Conservation (phyloP, 192 early-diverging fungal species). For the Coemansia biformis region DNA sequence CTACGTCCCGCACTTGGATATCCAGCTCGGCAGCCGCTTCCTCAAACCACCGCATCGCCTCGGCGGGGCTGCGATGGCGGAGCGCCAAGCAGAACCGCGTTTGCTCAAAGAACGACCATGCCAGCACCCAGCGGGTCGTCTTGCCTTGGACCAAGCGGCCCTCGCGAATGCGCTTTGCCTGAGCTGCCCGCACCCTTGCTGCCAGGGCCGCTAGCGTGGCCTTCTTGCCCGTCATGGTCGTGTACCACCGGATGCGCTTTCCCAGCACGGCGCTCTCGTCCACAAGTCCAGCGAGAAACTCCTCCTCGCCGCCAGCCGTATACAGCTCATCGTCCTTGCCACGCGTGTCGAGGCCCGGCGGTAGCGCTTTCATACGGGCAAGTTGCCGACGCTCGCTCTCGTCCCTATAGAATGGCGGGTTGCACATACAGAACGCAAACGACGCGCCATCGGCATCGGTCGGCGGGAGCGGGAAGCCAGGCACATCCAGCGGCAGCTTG, state of each 20-base stretch:
- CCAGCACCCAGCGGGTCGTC: conserved; percentile 40
- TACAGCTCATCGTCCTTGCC: conserved; percentile 70
- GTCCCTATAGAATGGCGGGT: conserved; percentile 81
- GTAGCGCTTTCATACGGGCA: conserved; percentile 46
- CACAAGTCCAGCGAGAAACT: conserved; percentile 63
- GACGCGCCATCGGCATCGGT: conserved; percentile 13
- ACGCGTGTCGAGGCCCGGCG: conserved; percentile 53
- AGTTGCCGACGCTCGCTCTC: conserved; percentile 54
- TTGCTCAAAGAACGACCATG: conserved; percentile 34
- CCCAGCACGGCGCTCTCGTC: conserved; percentile 55
- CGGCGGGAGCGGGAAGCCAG: conserved; percentile 12
- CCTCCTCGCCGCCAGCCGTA: conserved; percentile 72
- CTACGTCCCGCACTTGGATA: background rate
- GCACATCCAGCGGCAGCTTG: conserved; percentile 15
- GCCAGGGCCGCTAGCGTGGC: conserved; percentile 37
- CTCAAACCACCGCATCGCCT: conserved; percentile 8
- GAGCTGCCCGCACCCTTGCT: background rate
- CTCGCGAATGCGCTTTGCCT: conserved; percentile 16
- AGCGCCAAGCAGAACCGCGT: conserved; percentile 8
- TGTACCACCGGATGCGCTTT: conserved; percentile 66
- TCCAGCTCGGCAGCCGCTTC: conserved; percentile 3
- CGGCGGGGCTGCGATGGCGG: background rate
- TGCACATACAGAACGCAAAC: conserved; percentile 80
- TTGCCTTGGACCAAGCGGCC: conserved; percentile 17
- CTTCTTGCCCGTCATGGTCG: conserved; percentile 70